A percentile compares a stretch with the other conserved stretches of the same genome.
Conservation (phyloP, 129 eudicot genomes). For the Artemisia tridentata region DNA sequence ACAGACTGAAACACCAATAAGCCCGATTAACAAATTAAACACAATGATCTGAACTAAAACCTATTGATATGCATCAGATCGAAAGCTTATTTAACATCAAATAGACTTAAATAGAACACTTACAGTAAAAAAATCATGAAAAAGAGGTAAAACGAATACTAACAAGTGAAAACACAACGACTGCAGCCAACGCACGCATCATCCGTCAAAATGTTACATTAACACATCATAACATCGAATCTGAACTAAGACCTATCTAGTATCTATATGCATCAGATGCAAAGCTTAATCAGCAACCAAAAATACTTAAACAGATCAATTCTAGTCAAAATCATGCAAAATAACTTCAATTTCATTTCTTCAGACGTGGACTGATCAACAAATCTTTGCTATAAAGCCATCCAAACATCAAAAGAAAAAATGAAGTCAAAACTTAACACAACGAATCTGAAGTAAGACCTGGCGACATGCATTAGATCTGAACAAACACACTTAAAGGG, state of each 20-base stretch:
- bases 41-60: not conserved
- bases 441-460: no score
- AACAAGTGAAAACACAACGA: no score
- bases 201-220: no score
- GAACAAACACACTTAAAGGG: no score
- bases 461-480: no score
- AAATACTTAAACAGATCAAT: not conserved
- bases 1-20: no score
- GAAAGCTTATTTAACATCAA: conserved; percentile 15
- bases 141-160: no score
- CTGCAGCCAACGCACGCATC: no score
- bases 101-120: not conserved
- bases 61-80: conserved; percentile 18
- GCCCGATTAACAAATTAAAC: no score
- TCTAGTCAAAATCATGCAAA: not conserved
- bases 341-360: not conserved
- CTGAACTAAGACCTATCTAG: conserved; percentile 7
- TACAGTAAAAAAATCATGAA: not conserved
- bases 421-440: not conserved
- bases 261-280: conserved; percentile 27
- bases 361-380: no score
- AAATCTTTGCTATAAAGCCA: no score
- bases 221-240: not conserved
- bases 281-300: conserved; percentile 15
- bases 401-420: no score